phyloP scores from a whole-genome alignment of 1,284 basidiomycete genomes.

The Phlebopus sp. region DNA sequence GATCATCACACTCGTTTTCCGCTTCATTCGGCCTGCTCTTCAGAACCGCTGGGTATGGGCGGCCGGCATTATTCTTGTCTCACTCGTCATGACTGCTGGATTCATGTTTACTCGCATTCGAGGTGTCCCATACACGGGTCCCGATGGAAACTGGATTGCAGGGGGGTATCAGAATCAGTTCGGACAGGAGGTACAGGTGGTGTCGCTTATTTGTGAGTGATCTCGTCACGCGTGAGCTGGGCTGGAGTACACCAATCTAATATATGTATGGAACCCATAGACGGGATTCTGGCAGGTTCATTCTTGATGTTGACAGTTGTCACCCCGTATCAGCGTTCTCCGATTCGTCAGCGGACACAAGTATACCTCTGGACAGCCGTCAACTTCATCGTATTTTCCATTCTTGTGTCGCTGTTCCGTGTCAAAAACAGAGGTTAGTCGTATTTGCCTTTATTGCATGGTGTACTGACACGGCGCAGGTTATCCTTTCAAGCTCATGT shows the following conservation, averaged over 20 bases:
- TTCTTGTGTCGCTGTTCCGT: constrained; percentile 87
- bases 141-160: constrained; percentile 78
- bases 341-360: constrained; percentile 77
- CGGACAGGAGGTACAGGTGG: constrained; percentile 90
- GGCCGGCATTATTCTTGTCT: constrained; percentile 55
- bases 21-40: constrained; percentile 67
- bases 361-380: constrained; percentile 89
- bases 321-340: constrained; percentile 77
- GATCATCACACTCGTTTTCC: constrained; percentile 47
- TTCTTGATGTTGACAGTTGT: constrained; percentile 83
- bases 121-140: constrained; percentile 68
- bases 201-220: constrained; percentile 81
- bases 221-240: background rate
- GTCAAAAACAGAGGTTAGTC: constrained; percentile 84
- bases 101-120: constrained; percentile 98
- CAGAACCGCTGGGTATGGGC: constrained; percentile 84
- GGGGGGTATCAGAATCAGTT: constrained; percentile 88
- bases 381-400: constrained; percentile 82
- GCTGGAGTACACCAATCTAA: constrained; percentile 7
- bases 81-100: constrained; percentile 84
- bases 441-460: background rate
- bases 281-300: constrained; percentile 78
- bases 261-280: constrained; percentile 54
- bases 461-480: constrained; percentile 38
- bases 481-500: constrained; percentile 76